A percentile compares a stretch with the other conserved stretches of the same genome.
Conservation (phyloP, 2,329 filamentous ascomycete genomes). For the Purpureocillium lavendulum region DNA sequence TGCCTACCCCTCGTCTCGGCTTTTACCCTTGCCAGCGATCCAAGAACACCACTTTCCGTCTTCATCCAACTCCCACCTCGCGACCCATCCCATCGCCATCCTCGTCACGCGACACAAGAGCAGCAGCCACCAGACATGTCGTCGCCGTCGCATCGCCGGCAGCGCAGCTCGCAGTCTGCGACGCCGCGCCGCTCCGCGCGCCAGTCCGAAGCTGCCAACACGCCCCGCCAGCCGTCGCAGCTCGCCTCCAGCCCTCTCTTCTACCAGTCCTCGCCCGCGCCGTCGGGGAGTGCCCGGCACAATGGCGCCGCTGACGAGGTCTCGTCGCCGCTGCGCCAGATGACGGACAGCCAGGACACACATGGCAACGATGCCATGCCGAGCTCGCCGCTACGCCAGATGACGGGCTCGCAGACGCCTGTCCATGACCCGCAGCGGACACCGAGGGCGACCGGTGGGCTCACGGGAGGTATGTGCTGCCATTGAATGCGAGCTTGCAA, state of each 20-base stretch:
- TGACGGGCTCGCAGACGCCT: constrained; percentile 46
- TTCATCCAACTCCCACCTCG: too few species aligned
- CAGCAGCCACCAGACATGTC: constrained; percentile 24
- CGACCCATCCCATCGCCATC: too few species aligned
- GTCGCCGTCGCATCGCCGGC: constrained; percentile 36
- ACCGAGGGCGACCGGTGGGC: constrained; percentile 55
- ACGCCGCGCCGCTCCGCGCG: constrained; percentile 33
- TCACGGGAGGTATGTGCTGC: constrained; percentile 53
- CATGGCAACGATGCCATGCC: constrained; percentile 27
- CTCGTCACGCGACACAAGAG: too few species aligned
- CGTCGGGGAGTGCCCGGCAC: constrained; percentile 13
- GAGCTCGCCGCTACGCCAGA: constrained; percentile 53
- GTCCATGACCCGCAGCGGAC: constrained; percentile 53
- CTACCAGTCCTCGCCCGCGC: constrained; percentile 48
- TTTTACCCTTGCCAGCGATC: neutral
- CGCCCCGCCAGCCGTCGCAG: constrained; percentile 40
- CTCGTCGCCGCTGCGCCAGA: constrained; percentile 48
- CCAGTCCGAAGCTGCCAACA: constrained; percentile 26
- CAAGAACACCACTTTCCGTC: neutral
- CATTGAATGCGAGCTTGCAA: neutral
- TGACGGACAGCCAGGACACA: constrained; percentile 49
- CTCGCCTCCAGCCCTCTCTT: constrained; percentile 75
- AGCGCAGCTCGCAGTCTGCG: constrained; percentile 43
- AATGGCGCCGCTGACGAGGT: constrained; percentile 26
- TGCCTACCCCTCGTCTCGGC: too few species aligned